Base-by-base conservation (phyloP, 202 grass and related monocot genomes). In the Saccharum hybrid region DNA sequence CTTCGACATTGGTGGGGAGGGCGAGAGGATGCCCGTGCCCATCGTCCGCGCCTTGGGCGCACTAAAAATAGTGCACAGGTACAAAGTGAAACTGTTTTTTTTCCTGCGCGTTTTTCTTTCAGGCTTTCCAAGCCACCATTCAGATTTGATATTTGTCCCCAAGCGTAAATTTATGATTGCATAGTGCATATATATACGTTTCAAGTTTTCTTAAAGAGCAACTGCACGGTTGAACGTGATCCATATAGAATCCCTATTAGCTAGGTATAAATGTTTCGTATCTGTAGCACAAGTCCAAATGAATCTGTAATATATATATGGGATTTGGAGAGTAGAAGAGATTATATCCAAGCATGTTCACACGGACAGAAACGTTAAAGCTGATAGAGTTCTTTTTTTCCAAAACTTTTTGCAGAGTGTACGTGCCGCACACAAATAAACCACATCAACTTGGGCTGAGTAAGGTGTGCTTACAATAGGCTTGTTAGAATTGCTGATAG, bases 1-100 rank as follows among this genome's bases (percentile, higher is more conserved):
- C 18, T 94, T 98, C 60, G 86, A 96, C 16, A 98, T 98, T 34
- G 91, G 93, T 6, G 93, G 93, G 1, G 89, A 92, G 66, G 80
- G 78, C 22, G 93, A 98, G 80, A 13, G 12, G 45, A 46, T 14
- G 12, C 46, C 46, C 13, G 13, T 49, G 46, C 46, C 11, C 12
- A 14, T 46, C 46, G 14, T 49, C 46, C 46, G 13, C 13, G 46
- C 13, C 4, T 49, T 49, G 15, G 46, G 46, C 13, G 13, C 15
- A 14, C 12, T 49, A 49, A 15, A 49, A 48, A 49, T 4, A 39
- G 46, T 49, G 46, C 46, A 49, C 4, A 49, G 46, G 13, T 49
- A 49, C 46, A 15, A 46, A 46, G 46, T 5, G 1, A 49, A 49
- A 49, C 13, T 49, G 11, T 46, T 46, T 13, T 13, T 43, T 14